phyloP scores from a whole-genome alignment of 306 rosid genomes.

The Corylus heterophylla region DNA sequence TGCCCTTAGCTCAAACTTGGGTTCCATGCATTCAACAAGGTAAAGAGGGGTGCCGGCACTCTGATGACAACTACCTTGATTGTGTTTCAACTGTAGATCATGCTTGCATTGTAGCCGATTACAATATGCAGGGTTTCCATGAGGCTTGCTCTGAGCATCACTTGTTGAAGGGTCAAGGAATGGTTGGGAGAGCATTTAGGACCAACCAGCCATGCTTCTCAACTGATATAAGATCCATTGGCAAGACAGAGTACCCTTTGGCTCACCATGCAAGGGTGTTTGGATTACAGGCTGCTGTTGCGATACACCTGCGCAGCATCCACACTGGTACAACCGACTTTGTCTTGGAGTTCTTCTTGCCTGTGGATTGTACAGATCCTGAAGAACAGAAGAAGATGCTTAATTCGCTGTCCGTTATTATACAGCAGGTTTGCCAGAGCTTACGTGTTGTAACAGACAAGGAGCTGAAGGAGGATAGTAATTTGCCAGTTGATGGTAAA shows the following conservation, averaged over 20 bases:
- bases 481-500: constrained; percentile 28
- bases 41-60: constrained; percentile 79
- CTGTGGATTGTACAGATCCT: constrained; percentile 62
- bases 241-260: constrained; percentile 81
- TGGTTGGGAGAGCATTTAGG: constrained; percentile 79
- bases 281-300: constrained; percentile 76
- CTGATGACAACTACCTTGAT: constrained; percentile 61
- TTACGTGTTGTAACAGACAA: constrained; percentile 70
- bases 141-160: constrained; percentile 99
- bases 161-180: constrained; percentile 90
- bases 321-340: constrained; percentile 57
- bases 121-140: constrained; percentile 50
- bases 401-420: constrained; percentile 65
- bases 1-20: constrained; percentile 98
- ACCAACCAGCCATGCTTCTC: constrained; percentile 88
- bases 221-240: constrained; percentile 56
- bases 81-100: constrained; percentile 91
- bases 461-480: constrained; percentile 60
- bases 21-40: constrained; percentile 72
- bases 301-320: constrained; percentile 85
- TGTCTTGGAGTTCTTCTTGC: constrained; percentile 96
- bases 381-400: constrained; percentile 82
- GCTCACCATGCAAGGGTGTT: constrained; percentile 88
- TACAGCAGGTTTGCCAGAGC: constrained; percentile 63
- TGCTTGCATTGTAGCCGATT: constrained; percentile 81